A percentile compares a stretch with the other conserved stretches of the same genome.
Evolutionary conservation across 345 rosid species (phyloP).

Genomic region (Melaleuca alternifolia): DNA sequence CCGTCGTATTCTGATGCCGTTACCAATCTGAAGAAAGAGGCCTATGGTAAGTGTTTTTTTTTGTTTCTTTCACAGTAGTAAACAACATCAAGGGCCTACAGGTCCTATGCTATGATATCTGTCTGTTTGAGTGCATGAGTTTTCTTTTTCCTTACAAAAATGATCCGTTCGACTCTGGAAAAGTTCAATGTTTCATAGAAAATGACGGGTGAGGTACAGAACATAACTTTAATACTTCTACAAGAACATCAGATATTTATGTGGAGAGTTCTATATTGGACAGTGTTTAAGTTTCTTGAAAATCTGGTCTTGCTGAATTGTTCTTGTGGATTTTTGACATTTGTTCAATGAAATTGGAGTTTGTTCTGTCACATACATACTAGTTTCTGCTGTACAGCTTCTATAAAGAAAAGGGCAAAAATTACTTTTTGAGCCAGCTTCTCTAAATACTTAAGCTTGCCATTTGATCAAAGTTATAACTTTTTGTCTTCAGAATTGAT

Average conservation of each 20-base stretch:
- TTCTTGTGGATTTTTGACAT: neutral
- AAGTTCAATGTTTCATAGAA: neutral
- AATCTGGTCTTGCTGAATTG: neutral
- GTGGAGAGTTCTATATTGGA: neutral
- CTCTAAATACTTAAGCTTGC: neutral
- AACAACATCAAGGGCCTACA: neutral
- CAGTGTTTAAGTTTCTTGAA: neutral
- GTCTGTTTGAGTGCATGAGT: neutral
- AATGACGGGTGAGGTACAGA: neutral
- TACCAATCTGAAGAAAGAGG: slow-evolving; percentile 64
- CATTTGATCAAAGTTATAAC: neutral
- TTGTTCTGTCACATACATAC: too few species aligned
- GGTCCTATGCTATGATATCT: neutral
- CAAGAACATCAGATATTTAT: neutral
- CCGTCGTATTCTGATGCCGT: slow-evolving; percentile 17
- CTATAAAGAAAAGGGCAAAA: neutral
- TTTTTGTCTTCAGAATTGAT: neutral
- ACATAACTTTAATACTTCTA: neutral
- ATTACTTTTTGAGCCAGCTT: neutral
- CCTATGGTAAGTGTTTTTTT: slow-evolving; percentile 57
- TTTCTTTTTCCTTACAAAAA: neutral
- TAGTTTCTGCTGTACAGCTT: neutral
- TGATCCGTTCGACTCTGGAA: neutral
- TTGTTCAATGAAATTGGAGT: too few species aligned
- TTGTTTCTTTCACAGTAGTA: neutral